Evolutionary conservation across 2,329 filamentous ascomycete genomes (phyloP), one percentile per base, ranked within the genome.

Genomic region (Colletotrichum trifolii): DNA sequence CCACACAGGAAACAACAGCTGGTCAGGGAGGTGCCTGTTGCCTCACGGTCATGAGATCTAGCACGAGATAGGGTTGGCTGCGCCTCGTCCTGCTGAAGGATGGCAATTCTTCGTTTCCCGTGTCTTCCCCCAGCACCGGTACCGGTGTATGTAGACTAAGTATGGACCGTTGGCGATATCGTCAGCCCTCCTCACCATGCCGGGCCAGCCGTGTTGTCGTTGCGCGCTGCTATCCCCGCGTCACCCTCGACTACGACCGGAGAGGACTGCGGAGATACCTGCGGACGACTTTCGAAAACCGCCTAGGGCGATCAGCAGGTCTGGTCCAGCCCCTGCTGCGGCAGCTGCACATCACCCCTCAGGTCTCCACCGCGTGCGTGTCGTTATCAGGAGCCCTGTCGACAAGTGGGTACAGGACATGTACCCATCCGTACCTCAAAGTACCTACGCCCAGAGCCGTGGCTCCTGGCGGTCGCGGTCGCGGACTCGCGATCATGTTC

Each of bases 341-440:
- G 60, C 60, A 49, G 54, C 60, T 64, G 64, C 60, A 66, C 64
- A 66, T 66, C 64, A 66, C 64, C 60, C 60, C 54, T 60, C 47
- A 40, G 43, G 63, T 62, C 53, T 53, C 63, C 52, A 55, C 52
- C n/a, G 36, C 36, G 38, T 66, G 52, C 59, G 53, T 65, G 63
- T 66, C 47, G 52, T 42, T 66, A 66, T 66, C 60, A 60, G 36
- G 39, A 60, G 39, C 60, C 60, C 43, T 64, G 60, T 60, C 48
- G 25, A 17, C 43, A 43, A 8, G 59, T 66, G 64, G 54, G 34
- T 47, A 35, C 43, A 38, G 25, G 40, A 11, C 42, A 66, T 47
- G 64, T 66, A 66, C 49, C 45, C 49, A 33, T n/a, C 4, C 38
- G 60, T 66, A 66, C 64, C 40, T 34, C 17, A 13, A 64, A 38